phyloP scores from a whole-genome alignment of 1,284 basidiomycete species.

The Ustilago tritici region DNA sequence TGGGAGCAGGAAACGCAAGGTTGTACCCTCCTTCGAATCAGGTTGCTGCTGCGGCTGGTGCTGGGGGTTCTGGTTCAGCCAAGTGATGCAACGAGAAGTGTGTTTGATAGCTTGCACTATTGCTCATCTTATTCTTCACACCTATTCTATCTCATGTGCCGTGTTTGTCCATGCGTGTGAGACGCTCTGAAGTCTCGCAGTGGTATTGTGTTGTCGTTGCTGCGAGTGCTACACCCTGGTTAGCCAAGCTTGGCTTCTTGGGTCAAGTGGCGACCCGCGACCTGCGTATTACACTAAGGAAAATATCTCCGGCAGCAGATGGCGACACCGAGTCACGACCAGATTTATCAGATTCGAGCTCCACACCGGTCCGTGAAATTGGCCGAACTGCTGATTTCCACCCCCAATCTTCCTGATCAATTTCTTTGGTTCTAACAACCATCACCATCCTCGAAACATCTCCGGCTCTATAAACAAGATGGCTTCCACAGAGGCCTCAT shows the following conservation, averaged over 20 bases:
- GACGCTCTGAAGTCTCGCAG: background rate
- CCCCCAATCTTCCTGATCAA: background rate
- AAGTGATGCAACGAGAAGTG: background rate
- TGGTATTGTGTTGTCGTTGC: background rate
- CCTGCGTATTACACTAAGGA: background rate
- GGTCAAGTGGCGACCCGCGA: background rate
- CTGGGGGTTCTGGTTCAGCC: slow-evolving; percentile 4
- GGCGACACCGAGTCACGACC: background rate
- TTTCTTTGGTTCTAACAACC: background rate
- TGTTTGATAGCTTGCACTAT: background rate
- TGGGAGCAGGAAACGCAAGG: slow-evolving; percentile 26
- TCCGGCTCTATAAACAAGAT: background rate
- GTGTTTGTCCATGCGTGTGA: background rate
- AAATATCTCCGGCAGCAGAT: background rate
- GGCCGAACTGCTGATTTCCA: slow-evolving; percentile 14
- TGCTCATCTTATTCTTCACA: background rate
- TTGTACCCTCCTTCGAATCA: slow-evolving; percentile 28
- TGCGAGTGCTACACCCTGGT: no score
- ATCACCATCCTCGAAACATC: background rate
- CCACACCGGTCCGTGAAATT: slow-evolving; percentile 20
- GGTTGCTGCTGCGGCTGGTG: background rate
- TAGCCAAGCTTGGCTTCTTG: background rate
- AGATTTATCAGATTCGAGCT: slow-evolving; percentile 19
- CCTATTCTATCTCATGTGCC: background rate
- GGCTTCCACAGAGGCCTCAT: slow-evolving; percentile 15